Conservation (phyloP, 148 eudicot genomes). For the Persicaria maculosa region DNA sequence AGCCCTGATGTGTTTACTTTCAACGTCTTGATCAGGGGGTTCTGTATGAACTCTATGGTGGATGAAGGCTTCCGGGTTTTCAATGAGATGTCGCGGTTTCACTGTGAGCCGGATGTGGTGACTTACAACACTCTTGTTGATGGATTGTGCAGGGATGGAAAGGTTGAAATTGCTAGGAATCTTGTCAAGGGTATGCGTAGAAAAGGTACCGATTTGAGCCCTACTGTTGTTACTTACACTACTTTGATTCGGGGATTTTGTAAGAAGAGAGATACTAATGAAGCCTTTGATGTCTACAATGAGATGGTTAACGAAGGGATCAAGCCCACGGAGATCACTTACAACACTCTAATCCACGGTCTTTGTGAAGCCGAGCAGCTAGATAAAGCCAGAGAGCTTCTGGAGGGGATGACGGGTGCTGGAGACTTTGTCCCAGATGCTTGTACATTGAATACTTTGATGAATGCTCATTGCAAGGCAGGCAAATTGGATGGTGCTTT, state of each 20-base stretch:
- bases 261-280: slow-evolving; percentile 21
- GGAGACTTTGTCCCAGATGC: slow-evolving; percentile 27
- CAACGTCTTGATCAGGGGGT: slow-evolving; percentile 39
- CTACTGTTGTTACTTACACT: slow-evolving; percentile 41
- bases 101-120: slow-evolving; percentile 28
- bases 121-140: slow-evolving; percentile 45
- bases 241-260: slow-evolving; percentile 43
- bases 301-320: slow-evolving; percentile 31
- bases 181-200: slow-evolving; percentile 33
- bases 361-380: slow-evolving; percentile 30
- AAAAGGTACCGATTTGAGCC: slow-evolving; percentile 27
- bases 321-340: slow-evolving; percentile 33
- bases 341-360: slow-evolving; percentile 36
- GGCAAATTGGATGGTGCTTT: slow-evolving; percentile 29
- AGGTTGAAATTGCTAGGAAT: slow-evolving; percentile 28
- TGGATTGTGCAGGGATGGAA: slow-evolving; percentile 43
- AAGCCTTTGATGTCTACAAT: slow-evolving; percentile 24
- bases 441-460: slow-evolving; percentile 38
- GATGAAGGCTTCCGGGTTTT: slow-evolving; percentile 38
- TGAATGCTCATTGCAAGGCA: slow-evolving; percentile 27
- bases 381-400: slow-evolving; percentile 31
- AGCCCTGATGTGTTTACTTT: slow-evolving; percentile 32
- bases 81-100: slow-evolving; percentile 27
- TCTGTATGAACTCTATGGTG: slow-evolving; percentile 35
- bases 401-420: slow-evolving; percentile 16